These are phyloP conservation scores for Agaricus blazei DNA, from an alignment of 768 basidiomycete genomes.

Conservation along the genomic window DNA sequence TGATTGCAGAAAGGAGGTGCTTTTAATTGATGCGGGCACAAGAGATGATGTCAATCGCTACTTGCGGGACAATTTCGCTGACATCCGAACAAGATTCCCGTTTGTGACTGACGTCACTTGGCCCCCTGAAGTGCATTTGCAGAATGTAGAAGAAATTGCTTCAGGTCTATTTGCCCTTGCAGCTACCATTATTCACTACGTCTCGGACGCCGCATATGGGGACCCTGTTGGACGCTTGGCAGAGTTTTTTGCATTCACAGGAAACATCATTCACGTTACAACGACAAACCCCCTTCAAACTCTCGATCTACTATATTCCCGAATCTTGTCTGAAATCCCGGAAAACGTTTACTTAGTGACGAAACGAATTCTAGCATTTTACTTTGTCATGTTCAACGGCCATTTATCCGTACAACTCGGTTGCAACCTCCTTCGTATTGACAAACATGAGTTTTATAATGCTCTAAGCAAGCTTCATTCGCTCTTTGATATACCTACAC, in stretches of 20 bases:
- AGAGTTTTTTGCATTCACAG: not conserved
- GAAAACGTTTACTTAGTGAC: not conserved
- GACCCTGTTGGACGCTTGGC: not conserved
- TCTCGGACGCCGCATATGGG: not conserved
- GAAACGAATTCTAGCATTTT: not conserved
- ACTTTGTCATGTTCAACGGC: not conserved
- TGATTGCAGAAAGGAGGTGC: too few relatives aligned
- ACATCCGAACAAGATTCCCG: too few relatives aligned
- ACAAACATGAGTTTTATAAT: not conserved
- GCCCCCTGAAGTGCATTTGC: not conserved
- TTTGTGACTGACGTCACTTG: not conserved
- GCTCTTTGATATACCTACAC: not conserved
- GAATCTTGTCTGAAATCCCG: not conserved
- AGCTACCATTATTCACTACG: not conserved
- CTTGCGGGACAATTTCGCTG: too few relatives aligned
- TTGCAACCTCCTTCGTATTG: not conserved
- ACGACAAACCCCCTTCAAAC: not conserved
- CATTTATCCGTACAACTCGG: not conserved
- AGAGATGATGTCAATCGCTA: too few relatives aligned
- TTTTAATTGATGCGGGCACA: too few relatives aligned
- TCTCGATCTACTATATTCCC: not conserved
- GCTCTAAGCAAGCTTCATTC: too few relatives aligned
- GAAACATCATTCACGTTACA: not conserved
- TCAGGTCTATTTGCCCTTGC: not conserved
- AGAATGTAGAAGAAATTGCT: not conserved